Percentiles rank a stretch among this genome's conserved stretches.
Conservation (phyloP, 306 rosid genomes). For the Canavalia gladiata region DNA sequence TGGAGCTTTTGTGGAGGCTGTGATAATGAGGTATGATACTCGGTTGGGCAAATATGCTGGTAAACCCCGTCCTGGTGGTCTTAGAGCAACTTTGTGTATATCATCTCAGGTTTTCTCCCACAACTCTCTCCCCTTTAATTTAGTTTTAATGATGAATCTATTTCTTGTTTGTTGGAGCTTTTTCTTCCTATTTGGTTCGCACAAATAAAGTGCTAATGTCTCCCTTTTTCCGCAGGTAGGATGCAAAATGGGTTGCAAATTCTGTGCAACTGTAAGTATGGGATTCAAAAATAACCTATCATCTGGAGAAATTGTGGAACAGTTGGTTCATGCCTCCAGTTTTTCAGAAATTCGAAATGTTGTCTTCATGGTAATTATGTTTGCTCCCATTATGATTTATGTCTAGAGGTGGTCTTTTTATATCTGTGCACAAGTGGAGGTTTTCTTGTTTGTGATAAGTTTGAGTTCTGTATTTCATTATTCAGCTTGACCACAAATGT, state of each 20-base stretch:
- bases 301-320: conserved; percentile 88
- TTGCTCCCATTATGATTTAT: neutral
- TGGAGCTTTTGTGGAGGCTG: conserved; percentile 89
- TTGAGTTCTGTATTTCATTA: neutral
- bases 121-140: neutral
- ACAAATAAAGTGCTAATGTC: neutral
- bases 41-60: conserved; percentile 84
- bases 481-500: neutral
- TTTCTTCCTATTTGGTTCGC: neutral
- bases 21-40: conserved; percentile 86
- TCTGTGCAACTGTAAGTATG: conserved; percentile 99
- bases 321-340: conserved; percentile 85
- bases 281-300: conserved; percentile 86
- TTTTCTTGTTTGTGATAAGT: neutral
- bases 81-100: conserved; percentile 81
- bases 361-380: conserved; percentile 82
- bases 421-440: neutral
- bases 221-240: conserved; percentile 67
- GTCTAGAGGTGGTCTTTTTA: neutral
- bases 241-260: conserved; percentile 97
- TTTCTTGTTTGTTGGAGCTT: neutral
- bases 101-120: conserved; percentile 83
- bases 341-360: conserved; percentile 82
- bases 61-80: conserved; percentile 84
- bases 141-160: neutral